phyloP scores from a whole-genome alignment of 202 grass and related monocot genomes.

The Cymbopogon flexuosus region DNA sequence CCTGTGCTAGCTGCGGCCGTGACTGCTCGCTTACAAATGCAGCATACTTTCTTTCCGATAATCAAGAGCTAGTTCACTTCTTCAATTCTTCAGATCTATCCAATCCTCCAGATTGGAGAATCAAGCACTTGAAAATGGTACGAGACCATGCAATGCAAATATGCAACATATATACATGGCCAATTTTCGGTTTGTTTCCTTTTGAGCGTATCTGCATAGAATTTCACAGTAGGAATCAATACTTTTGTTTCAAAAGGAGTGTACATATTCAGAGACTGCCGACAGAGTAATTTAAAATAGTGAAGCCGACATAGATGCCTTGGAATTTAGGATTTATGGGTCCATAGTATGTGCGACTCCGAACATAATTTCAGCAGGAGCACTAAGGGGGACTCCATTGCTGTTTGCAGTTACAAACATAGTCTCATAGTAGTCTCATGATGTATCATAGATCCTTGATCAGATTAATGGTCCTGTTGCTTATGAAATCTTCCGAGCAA shows the following conservation, averaged over 20 bases:
- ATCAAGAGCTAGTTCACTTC: too few relatives aligned
- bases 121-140: neutral
- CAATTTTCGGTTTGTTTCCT: neutral
- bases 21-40: too few relatives aligned
- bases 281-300: neutral
- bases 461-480: neutral
- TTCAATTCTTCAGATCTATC: too few relatives aligned
- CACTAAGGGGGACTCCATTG: neutral
- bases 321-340: too few relatives aligned
- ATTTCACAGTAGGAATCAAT: neutral
- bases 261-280: neutral
- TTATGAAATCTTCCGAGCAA: constrained; percentile 65
- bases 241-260: neutral
- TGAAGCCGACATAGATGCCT: neutral
- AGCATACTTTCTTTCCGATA: too few relatives aligned
- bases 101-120: too few relatives aligned
- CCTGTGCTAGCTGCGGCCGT: too few relatives aligned
- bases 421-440: neutral
- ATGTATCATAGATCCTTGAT: neutral
- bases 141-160: too few relatives aligned
- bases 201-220: neutral
- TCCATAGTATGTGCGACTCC: too few relatives aligned
- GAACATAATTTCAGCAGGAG: neutral
- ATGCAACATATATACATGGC: neutral
- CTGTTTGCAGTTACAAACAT: constrained; percentile 16